Conservation (phyloP, 2,329 filamentous ascomycete genomes). For the Polytolypa hystricis region DNA sequence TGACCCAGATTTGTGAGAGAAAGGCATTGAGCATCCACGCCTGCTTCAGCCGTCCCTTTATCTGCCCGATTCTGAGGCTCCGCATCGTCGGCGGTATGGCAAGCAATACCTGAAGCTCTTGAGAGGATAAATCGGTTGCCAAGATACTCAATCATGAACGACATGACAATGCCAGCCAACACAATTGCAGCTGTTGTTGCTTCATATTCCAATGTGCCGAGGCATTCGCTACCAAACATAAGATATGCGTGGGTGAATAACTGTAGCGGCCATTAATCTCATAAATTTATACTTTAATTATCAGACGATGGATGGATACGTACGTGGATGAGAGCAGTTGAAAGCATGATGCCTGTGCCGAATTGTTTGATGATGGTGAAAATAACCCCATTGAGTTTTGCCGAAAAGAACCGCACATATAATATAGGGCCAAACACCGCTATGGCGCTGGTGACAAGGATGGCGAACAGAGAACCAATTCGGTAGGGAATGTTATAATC, state of each 20-base stretch:
- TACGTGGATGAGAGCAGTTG: conserved; percentile 59
- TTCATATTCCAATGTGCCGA: conserved; percentile 57
- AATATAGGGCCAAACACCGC: conserved; percentile 60
- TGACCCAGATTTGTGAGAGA: conserved; percentile 22
- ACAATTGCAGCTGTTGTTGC: conserved; percentile 57
- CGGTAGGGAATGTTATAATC: conserved; percentile 58
- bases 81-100: conserved; percentile 17
- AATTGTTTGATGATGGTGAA: conserved; percentile 52
- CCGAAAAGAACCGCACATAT: conserved; percentile 46
- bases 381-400: conserved; percentile 36
- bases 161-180: conserved; percentile 63
- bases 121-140: conserved; percentile 47
- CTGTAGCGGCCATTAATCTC: conserved; percentile 27
- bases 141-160: conserved; percentile 59
- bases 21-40: conserved; percentile 5
- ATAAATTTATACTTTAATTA: neutral
- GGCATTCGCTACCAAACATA: conserved; percentile 61
- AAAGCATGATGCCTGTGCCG: conserved; percentile 61
- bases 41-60: conserved; percentile 14
- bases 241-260: conserved; percentile 61
- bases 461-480: conserved; percentile 60
- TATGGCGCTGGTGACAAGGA: conserved; percentile 56
- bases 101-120: conserved; percentile 11
- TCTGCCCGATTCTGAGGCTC: conserved; percentile 20
- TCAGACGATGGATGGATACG: conserved; percentile 1